phyloP scores from a whole-genome alignment of 768 basidiomycete species.

The Leucosporidium creatinivorum region DNA sequence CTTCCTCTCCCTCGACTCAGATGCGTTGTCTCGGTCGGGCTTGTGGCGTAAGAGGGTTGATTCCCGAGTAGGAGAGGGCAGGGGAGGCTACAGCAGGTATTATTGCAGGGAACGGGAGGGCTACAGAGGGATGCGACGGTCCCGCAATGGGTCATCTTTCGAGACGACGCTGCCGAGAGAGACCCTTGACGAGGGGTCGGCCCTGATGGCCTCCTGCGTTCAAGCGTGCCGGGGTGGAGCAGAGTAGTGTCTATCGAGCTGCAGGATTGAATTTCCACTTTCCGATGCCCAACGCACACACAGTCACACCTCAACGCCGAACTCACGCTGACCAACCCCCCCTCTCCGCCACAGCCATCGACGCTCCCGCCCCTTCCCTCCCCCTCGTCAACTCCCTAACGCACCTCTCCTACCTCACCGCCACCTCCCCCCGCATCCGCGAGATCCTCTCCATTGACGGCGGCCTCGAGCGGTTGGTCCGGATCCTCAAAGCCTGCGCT shows the following conservation, averaged over 20 bases:
- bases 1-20: no score
- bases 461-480: slow-evolving; percentile 88
- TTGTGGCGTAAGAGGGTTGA: neutral
- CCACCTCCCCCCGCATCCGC: slow-evolving; percentile 91
- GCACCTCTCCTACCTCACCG: slow-evolving; percentile 91
- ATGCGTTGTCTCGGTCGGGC: neutral
- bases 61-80: no score
- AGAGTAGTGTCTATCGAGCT: neutral
- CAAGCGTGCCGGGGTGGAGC: neutral
- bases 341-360: slow-evolving; percentile 38
- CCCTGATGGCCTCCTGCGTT: neutral
- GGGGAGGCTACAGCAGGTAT: neutral
- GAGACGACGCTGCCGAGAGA: no score
- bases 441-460: slow-evolving; percentile 98
- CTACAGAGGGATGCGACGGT: neutral
- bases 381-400: slow-evolving; percentile 89
- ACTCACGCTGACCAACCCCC: neutral
- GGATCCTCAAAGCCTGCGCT: slow-evolving; percentile 70
- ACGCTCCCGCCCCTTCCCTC: slow-evolving; percentile 47
- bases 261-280: neutral
- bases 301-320: neutral
- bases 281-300: neutral
- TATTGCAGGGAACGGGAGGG: neutral
- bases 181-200: no score
- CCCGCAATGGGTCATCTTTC: neutral